Conservation (phyloP, 345 rosid genomes). For the Corchorus olitorius region DNA sequence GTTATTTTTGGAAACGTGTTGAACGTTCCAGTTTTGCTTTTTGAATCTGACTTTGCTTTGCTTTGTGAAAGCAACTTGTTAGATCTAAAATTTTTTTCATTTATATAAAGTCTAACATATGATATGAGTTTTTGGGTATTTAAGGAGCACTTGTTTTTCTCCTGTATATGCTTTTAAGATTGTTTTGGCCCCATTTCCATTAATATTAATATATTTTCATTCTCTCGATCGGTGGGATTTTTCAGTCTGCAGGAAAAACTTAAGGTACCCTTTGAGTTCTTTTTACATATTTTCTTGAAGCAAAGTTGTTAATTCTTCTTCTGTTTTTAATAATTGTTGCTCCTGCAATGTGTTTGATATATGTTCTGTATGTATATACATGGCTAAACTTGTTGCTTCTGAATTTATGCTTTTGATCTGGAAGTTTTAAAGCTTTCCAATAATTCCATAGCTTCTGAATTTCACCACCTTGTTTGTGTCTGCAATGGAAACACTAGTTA, state of each 20-base stretch:
- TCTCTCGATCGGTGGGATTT: background rate
- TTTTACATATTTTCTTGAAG: background rate
- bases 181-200: background rate
- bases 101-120: background rate
- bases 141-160: background rate
- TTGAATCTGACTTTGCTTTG: background rate
- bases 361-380: background rate
- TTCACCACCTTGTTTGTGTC: background rate
- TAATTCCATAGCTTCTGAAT: background rate
- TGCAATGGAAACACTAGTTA: background rate
- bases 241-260: background rate
- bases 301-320: background rate
- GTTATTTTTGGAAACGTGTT: conserved; percentile 11
- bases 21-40: conserved; percentile 3
- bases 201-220: background rate
- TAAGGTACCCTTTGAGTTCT: background rate
- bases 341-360: background rate
- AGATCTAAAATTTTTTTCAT: background rate
- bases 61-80: background rate
- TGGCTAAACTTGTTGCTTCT: background rate
- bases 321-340: background rate
- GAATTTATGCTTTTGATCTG: background rate
- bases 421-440: background rate
- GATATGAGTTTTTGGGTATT: background rate
- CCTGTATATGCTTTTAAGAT: background rate